Conservation (phyloP, 78 protist genomes). For the Pigoraptor vietnamica region DNA sequence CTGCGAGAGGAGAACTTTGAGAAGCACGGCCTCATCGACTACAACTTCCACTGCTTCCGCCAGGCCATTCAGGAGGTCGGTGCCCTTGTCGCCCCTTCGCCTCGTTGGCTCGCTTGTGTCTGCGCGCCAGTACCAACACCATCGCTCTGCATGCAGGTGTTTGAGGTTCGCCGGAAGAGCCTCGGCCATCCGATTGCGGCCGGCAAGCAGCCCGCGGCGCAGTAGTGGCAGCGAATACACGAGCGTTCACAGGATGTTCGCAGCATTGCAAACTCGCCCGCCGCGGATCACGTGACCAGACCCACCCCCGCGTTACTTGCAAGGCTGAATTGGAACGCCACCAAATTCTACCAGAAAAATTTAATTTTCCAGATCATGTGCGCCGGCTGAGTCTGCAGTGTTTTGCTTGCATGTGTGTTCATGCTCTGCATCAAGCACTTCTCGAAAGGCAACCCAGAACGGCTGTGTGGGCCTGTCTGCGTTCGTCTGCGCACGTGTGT, state of each 20-base stretch:
- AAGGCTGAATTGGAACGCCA: no score
- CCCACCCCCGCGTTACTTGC: no score
- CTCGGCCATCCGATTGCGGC: neutral
- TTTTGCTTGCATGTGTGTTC: neutral
- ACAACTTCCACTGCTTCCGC: slow-evolving; percentile 81
- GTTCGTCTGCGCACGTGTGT: neutral
- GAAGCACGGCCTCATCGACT: slow-evolving; percentile 87
- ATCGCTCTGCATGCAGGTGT: neutral
- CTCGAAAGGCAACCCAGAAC: neutral
- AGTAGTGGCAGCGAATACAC: no score
- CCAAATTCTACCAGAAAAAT: no score
- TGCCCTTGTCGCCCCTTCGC: no score
- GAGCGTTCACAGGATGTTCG: no score
- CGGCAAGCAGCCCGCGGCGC: neutral
- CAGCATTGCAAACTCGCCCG: no score
- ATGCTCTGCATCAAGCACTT: neutral
- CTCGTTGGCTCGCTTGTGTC: neutral
- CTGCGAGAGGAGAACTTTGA: slow-evolving; percentile 66
- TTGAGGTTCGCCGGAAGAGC: neutral
- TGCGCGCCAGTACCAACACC: no score
- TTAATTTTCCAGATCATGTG: neutral
- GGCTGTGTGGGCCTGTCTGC: neutral
- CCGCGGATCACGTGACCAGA: no score
- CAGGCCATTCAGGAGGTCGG: slow-evolving; percentile 61
- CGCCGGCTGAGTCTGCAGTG: neutral